Percentiles rank a stretch among this genome's conserved stretches.
Evolutionary conservation across 306 rosid genomes (phyloP).

Genomic region (Cucumis sativus): DNA sequence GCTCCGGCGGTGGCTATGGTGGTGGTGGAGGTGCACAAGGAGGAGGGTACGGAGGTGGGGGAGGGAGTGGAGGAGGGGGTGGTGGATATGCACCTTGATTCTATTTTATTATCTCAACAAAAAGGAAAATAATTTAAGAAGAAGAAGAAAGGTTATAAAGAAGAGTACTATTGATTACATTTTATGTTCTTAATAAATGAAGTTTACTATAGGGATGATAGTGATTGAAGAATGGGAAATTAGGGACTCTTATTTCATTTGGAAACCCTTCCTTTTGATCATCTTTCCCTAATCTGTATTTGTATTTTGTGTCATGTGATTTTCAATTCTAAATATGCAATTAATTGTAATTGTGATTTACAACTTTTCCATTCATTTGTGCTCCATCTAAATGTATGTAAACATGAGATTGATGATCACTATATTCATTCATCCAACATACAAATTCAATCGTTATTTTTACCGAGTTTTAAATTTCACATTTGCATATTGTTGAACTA

Average conservation of each 20-base stretch:
- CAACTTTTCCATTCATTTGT: not conserved
- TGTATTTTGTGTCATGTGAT: not conserved
- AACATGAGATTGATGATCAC: too few relatives aligned
- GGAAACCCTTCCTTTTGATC: not conserved
- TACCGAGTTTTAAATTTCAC: too few relatives aligned
- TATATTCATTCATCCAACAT: too few relatives aligned
- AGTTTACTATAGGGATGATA: not conserved
- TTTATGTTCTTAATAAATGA: not conserved
- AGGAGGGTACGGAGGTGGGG: constrained; percentile 37
- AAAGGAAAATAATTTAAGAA: not conserved
- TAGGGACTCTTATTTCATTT: not conserved
- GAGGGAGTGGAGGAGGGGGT: constrained; percentile 29
- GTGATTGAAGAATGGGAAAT: not conserved
- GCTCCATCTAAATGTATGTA: too few relatives aligned
- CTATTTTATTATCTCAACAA: not conserved
- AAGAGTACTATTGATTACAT: not conserved
- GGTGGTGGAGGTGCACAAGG: constrained; percentile 27
- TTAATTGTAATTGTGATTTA: not conserved
- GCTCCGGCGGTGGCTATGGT: constrained; percentile 14
- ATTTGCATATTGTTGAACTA: too few relatives aligned
- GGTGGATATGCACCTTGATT: constrained; percentile 39
- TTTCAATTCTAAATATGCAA: not conserved
- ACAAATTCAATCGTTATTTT: too few relatives aligned
- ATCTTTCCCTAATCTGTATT: not conserved
- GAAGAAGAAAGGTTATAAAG: not conserved